A percentile compares a stretch with the other conserved stretches of the same genome.
phyloP scores from a whole-genome alignment of 78 protist genomes.

The Emiliania huxleyi region DNA sequence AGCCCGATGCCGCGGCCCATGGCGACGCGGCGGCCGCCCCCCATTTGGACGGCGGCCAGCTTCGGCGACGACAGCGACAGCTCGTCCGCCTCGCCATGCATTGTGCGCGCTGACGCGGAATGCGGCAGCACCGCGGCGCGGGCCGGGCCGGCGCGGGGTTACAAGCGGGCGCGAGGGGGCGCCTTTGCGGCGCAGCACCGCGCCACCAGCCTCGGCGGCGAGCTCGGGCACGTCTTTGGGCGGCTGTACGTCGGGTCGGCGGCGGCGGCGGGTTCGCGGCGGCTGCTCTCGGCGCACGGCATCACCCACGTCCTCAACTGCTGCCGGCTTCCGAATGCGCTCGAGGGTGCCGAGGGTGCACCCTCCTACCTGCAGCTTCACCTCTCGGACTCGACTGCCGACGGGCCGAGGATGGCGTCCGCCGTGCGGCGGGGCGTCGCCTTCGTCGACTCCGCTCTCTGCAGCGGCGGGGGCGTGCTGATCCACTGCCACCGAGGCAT shows the following conservation, averaged over 20 bases:
- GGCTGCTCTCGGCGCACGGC: neutral
- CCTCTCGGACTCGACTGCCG: neutral
- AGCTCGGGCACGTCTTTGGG: no score
- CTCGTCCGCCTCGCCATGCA: no score
- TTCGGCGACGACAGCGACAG: no score
- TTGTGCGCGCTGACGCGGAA: no score
- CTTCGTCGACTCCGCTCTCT: neutral
- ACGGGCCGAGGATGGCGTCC: neutral
- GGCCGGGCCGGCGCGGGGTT: no score
- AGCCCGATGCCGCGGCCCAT: no score
- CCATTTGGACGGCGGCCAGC: no score
- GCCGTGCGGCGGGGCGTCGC: neutral
- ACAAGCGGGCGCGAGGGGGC: no score
- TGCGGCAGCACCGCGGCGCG: no score
- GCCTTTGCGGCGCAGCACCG: no score
- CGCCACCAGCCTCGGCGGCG: no score
- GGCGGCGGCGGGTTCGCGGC: neutral
- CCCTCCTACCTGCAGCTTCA: neutral
- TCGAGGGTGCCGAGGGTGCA: neutral
- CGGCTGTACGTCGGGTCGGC: neutral
- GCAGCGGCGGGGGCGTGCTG: neutral
- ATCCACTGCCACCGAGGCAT: slow-evolving; percentile 11
- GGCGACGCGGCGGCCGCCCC: no score
- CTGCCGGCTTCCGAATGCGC: neutral
- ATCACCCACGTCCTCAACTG: neutral